phyloP scores from a whole-genome alignment of 2,329 filamentous ascomycete genomes.

The Microdochium paspali region DNA sequence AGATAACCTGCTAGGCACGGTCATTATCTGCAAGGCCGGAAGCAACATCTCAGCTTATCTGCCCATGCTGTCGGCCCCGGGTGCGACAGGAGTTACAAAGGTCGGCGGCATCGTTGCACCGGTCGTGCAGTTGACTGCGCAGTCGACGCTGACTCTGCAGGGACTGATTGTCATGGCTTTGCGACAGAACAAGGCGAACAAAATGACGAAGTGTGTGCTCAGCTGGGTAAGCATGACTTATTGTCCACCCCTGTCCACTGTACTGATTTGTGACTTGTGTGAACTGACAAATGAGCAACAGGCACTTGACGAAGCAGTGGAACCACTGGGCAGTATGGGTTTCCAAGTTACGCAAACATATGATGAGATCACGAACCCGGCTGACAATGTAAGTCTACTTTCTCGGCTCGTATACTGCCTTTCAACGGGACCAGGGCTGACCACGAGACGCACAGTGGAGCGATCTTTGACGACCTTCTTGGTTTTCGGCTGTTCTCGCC shows the following conservation, averaged over 20 bases:
- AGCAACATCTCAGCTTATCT: conserved; percentile 61
- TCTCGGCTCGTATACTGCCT: neutral
- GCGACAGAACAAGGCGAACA: conserved; percentile 72
- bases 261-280: too few relatives aligned
- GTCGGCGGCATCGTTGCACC: conserved; percentile 74
- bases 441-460: too few relatives aligned
- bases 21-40: conserved; percentile 67
- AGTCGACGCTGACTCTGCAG: conserved; percentile 62
- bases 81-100: conserved; percentile 42
- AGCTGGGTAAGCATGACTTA: conserved; percentile 60
- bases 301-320: conserved; percentile 20
- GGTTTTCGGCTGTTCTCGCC: too few relatives aligned
- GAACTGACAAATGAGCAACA: conserved; percentile 17
- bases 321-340: conserved; percentile 20
- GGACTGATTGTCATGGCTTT: conserved; percentile 73
- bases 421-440: too few relatives aligned
- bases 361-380: conserved; percentile 22
- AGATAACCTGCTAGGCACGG: conserved; percentile 64
- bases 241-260: neutral
- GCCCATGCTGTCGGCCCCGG: conserved; percentile 44
- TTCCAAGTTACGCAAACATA: conserved; percentile 21
- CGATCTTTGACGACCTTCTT: too few relatives aligned
- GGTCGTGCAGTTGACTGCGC: conserved; percentile 60
- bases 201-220: conserved; percentile 61
- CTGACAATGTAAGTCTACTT: conserved; percentile 18